Percentiles rank a stretch among this genome's conserved stretches.
Conservation (phyloP, 2,329 filamentous ascomycete species). For the Phialophora tarda region DNA sequence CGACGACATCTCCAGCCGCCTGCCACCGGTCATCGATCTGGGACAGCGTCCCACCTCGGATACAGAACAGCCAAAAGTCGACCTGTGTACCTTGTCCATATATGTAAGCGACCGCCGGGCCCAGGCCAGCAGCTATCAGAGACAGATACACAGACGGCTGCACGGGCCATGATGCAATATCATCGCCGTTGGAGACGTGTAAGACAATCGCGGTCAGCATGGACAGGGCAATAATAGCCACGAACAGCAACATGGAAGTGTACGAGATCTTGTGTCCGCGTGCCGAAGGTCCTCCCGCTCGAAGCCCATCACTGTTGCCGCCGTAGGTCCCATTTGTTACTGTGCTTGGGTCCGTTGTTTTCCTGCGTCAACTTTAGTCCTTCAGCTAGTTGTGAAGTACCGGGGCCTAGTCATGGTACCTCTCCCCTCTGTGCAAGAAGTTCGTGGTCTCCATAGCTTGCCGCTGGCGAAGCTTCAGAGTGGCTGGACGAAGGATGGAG, state of each 20-base stretch:
- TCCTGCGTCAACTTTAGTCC: not conserved
- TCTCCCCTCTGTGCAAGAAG: not conserved
- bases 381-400: not conserved
- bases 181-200: not conserved
- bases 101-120: conserved; percentile 2
- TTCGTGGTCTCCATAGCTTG: not conserved
- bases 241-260: not conserved
- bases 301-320: not conserved
- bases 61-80: conserved; percentile 6
- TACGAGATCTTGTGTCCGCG: not conserved
- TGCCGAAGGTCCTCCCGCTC: not conserved
- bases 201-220: conserved; percentile 2
- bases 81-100: not conserved
- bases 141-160: conserved; percentile 5
- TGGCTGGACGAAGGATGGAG: not conserved
- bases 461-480: not conserved
- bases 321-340: not conserved
- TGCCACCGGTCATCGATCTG: conserved; percentile 1
- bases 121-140: not conserved
- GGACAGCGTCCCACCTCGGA: not conserved
- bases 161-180: not conserved
- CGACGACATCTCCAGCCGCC: not conserved
- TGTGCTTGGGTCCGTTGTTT: not conserved
- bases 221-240: not conserved
- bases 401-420: not conserved